Evolutionary conservation across 1,284 basidiomycete species (phyloP), one percentile per base, ranked within the genome.

Genomic region (Ganoderma resinaceum): DNA sequence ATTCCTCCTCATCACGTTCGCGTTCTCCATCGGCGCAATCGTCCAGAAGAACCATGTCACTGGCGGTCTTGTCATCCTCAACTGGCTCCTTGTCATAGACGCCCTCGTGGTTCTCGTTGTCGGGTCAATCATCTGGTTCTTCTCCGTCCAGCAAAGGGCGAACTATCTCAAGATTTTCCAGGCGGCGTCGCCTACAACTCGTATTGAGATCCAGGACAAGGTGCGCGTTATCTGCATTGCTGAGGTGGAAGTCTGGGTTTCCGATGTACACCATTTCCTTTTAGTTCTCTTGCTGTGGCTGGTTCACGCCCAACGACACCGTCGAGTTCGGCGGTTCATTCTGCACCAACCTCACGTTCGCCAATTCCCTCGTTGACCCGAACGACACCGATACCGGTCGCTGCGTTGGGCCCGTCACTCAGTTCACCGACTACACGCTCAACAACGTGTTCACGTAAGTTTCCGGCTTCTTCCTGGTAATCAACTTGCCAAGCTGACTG

Each of bases 401-500:
- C 46, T 96, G 95, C 75, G 91, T 93, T 62, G 82, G 82, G 29
- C 86, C 87, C 31, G 83, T 94, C 67, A 91, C 90, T 5, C 73
- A 73, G 18, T 88, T 86, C 76, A 89, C 91, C 26, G 93, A 95
- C 76, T 82, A 79, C 73, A 91, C 87, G 31, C 82, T 96, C 72
- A 92, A 95, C 78, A 87, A 93, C 73, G 84, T 91, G 61, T 96
- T 96, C 83, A 92, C 93, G 89, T 94, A 80, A 67, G 91, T 86
- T 40, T 29, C 55, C 31, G 38, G 58, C 26, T 60, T 60, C 23
- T 38, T 26, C 38, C 20, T 38, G 55, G 55, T 11, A 58, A 58
- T 35, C 35, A 58, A 38, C 58, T 16, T 60, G 37, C 58, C 58
- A 38, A 26, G 14, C 23, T 60, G 37, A 60, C 23, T 40, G 16